These are phyloP conservation scores for Lactarius trivialis DNA, from an alignment of 768 basidiomycete genomes.

Conservation along the genomic window DNA sequence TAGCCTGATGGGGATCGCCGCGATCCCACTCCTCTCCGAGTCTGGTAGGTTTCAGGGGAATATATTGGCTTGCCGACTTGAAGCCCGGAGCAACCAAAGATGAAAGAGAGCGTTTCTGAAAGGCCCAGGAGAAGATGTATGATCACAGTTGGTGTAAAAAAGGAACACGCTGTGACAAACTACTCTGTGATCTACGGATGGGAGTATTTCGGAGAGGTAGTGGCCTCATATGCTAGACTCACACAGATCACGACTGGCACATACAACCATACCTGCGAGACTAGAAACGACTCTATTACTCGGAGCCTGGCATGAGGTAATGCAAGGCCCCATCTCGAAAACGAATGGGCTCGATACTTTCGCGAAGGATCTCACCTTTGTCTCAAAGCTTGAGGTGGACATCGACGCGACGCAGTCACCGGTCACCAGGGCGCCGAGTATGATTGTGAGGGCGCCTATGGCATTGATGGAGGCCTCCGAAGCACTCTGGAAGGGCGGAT, in stretches of 20 bases:
- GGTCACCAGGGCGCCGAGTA: constrained; percentile 22
- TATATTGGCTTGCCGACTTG: too few species aligned
- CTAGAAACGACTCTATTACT: constrained; percentile 25
- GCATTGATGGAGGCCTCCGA: constrained; percentile 7
- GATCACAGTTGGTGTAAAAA: background rate
- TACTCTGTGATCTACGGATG: constrained; percentile 21
- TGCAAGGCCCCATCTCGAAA: constrained; percentile 23
- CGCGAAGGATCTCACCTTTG: constrained; percentile 6
- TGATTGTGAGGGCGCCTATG: constrained; percentile 4
- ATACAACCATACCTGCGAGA: constrained; percentile 17
- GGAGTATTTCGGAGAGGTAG: background rate
- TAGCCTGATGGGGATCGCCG: too few species aligned
- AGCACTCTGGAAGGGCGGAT: constrained; percentile 4
- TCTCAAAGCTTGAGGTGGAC: constrained; percentile 24
- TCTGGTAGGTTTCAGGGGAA: too few species aligned
- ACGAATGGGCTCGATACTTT: background rate
- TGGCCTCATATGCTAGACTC: background rate
- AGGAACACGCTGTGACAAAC: constrained; percentile 20
- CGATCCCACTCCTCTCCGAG: too few species aligned
- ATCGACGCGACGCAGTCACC: constrained; percentile 19
- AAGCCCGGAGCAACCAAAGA: constrained; percentile 26
- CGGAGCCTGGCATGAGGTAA: too few species aligned
- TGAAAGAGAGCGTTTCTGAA: constrained; percentile 22
- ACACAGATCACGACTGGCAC: constrained; percentile 8
- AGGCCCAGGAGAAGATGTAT: background rate